Percentiles rank a stretch among this genome's conserved stretches.
Evolutionary conservation across 2,329 filamentous ascomycete genomes (phyloP).

Genomic region (Penicillium oxalicum): DNA sequence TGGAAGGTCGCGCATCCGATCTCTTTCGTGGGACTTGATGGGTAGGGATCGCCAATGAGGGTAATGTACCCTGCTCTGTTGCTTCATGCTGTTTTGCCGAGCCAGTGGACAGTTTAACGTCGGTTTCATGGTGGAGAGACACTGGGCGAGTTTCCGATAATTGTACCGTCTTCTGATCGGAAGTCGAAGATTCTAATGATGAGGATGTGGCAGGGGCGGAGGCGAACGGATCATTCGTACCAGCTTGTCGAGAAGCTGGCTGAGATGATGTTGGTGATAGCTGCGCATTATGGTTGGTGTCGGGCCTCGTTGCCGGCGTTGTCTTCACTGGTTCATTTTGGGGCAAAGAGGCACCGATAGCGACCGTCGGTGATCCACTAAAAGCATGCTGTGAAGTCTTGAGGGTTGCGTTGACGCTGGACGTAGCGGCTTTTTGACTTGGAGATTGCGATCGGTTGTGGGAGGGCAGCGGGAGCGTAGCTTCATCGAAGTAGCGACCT

Average conservation of each 20-base stretch:
- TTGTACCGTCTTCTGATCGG: conserved; percentile 13
- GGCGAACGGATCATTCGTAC: conserved; percentile 8
- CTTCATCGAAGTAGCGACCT: conserved; percentile 53
- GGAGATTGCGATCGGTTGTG: conserved; percentile 20
- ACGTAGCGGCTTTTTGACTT: conserved; percentile 27
- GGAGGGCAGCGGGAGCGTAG: conserved; percentile 44
- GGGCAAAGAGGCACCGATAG: conserved; percentile 10
- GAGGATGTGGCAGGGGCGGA: conserved; percentile 19
- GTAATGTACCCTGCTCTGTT: conserved; percentile 1
- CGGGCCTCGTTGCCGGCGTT: conserved; percentile 1
- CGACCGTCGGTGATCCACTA: conserved; percentile 13
- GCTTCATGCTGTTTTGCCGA: conserved; percentile 15
- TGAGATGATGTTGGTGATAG: conserved; percentile 4
- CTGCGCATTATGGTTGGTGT: conserved; percentile 7
- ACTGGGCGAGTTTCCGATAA: conserved; percentile 21
- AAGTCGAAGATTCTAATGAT: conserved; percentile 44
- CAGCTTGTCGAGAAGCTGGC: conserved; percentile 7
- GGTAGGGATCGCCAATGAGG: conserved; percentile 15
- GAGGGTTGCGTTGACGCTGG: conserved; percentile 22
- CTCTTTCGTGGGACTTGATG: conserved; percentile 21
- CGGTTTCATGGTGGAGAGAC: conserved; percentile 18
- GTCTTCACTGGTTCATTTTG: conserved; percentile 5
- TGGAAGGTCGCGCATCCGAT: conserved; percentile 24
- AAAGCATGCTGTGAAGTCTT: conserved; percentile 33
- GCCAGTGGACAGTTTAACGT: conserved; percentile 16